Evolutionary conservation across 169 alveolate genomes (phyloP), one percentile per base, ranked within the genome.

Genomic region (Plasmodium knowlesi): DNA sequence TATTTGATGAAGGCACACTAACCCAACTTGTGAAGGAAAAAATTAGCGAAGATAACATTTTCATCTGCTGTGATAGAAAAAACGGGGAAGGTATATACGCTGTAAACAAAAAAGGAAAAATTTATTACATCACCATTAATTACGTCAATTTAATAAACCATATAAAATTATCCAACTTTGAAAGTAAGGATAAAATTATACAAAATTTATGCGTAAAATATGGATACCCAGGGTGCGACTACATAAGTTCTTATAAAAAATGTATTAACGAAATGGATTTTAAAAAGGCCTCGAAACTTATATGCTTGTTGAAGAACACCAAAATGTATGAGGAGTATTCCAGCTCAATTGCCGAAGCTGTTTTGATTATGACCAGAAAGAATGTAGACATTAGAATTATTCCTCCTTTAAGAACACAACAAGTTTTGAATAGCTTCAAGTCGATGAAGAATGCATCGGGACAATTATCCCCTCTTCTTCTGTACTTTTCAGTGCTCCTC

Each of bases 401-500:
- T 16, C 85, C 95, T 5, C 95, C 95, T 5, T 71, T 91, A 39
- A 2, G 95, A 91, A 71, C 95, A 16, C 95, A 91, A 16, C 95
- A 91, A 91, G 95, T 91, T 41, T 28, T 91, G 53, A 91, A 91
- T 30, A 91, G 92, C 54, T 91, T 91, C 67, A 91, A 91, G 70
- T 82, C 95, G 16, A 81, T 82, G 72, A 81, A 82, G 74, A 91
- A 80, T 43, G 32, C 92, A 25, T 37, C 83, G 3, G 95, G 95
- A 9, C 91, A 91, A 57, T 39, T 91, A 25, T 97, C 98, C 70
- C 99, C 99, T 9, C 97, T 99, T 43, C 97, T 99, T 93, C 97
- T 98, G 46, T 99, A 99, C 94, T 99, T 99, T 98, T 97, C 99
- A 54, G 98, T 99, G 22, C 97, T 99, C 85, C 95, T 99, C 96